Conservation (phyloP, 306 rosid species). For the Neltuma alba region DNA sequence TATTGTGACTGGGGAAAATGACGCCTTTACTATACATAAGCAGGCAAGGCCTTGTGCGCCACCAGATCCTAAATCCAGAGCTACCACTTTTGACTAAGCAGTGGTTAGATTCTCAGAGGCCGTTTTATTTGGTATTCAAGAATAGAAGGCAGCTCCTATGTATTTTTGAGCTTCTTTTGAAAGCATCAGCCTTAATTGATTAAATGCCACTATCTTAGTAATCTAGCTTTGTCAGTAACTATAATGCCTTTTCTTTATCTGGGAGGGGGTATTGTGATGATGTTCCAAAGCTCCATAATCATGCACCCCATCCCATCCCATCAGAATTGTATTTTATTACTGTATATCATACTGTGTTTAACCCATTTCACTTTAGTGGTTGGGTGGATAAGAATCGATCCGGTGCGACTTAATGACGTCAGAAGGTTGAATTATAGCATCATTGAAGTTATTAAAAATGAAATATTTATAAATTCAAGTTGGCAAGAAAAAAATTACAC, state of each 20-base stretch:
- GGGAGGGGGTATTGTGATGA: not conserved
- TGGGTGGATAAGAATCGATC: not conserved
- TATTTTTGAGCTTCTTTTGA: constrained; percentile 15
- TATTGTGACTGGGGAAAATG: constrained; percentile 17
- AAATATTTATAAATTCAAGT: not conserved
- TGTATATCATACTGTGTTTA: not conserved
- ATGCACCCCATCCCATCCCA: not conserved
- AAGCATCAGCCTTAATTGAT: constrained; percentile 33
- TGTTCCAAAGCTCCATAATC: not conserved
- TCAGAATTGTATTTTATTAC: not conserved
- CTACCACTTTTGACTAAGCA: constrained; percentile 47
- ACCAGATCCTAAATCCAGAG: constrained; percentile 45
- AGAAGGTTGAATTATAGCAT: not conserved
- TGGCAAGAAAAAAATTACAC: not conserved
- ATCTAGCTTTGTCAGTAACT: not conserved
- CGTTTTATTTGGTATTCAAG: constrained; percentile 48
- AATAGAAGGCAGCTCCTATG: constrained; percentile 34
- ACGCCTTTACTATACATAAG: constrained; percentile 46
- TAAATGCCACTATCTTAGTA: constrained; percentile 23
- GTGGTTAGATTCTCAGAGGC: constrained; percentile 41
- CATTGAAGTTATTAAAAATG: not conserved
- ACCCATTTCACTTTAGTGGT: not conserved
- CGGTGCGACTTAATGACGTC: not conserved
- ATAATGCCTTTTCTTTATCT: constrained; percentile 14
- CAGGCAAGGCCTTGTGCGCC: constrained; percentile 54